Conservation (phyloP, 2,329 filamentous ascomycete genomes). For the Bipolaris gigantea region DNA sequence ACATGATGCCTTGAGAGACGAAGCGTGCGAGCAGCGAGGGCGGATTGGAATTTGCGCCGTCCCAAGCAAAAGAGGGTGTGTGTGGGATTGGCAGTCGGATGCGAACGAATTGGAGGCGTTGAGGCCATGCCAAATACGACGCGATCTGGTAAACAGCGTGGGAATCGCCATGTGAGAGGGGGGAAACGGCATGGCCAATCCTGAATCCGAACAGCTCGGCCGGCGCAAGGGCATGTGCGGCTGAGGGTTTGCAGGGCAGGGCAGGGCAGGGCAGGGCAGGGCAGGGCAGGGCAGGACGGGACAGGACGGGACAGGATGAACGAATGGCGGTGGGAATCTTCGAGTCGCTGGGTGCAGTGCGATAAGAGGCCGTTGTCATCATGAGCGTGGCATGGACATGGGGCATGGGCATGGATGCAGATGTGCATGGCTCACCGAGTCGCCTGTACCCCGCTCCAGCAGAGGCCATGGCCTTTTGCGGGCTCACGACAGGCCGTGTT, state of each 20-base stretch:
- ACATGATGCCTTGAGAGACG: too few relatives aligned
- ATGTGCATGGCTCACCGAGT: conserved; percentile 28
- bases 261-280: too few relatives aligned
- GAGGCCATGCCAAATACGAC: conserved; percentile 23
- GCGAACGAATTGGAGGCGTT: conserved; percentile 24
- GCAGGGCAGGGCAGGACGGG: conserved; percentile 21
- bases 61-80: conserved; percentile 1
- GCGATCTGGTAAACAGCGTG: conserved; percentile 25
- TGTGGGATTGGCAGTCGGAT: conserved; percentile 12
- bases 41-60: conserved; percentile 13
- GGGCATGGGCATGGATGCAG: too few relatives aligned
- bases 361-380: conserved; percentile 25
- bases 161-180: conserved; percentile 8
- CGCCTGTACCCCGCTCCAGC: conserved; percentile 29
- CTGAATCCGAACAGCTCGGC: conserved; percentile 21
- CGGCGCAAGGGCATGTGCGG: conserved; percentile 27
- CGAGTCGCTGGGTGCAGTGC: conserved; percentile 8
- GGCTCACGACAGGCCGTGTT: conserved; percentile 8
- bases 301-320: conserved; percentile 13
- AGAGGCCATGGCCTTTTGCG: conserved; percentile 1
- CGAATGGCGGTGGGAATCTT: conserved; percentile 26
- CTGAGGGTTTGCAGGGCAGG: conserved; percentile 39
- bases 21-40: conserved; percentile 14
- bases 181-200: conserved; percentile 13
- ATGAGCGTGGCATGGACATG: not conserved